Conservation (phyloP, 2,329 filamentous ascomycete genomes). For the Elsinoe fawcettii region DNA sequence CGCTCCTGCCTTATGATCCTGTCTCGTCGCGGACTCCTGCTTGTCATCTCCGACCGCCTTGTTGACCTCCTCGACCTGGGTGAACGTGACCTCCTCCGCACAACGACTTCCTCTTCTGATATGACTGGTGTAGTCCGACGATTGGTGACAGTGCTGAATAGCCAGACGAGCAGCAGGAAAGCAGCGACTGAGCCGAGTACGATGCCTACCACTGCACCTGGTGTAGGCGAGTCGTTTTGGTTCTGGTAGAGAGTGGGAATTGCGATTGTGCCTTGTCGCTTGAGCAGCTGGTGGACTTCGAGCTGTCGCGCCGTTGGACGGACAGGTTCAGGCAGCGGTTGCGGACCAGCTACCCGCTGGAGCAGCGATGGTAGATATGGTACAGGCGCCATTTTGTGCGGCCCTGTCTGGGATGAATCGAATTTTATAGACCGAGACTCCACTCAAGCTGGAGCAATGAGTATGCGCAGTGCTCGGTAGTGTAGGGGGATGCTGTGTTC, state of each 20-base stretch:
- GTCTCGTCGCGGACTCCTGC: slow-evolving; percentile 22
- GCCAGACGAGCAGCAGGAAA: slow-evolving; percentile 47
- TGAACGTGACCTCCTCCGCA: slow-evolving; percentile 24
- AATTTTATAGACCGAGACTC: too few relatives aligned
- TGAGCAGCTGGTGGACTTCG: slow-evolving; percentile 11
- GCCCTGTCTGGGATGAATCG: background rate
- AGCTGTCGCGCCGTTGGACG: slow-evolving; percentile 10
- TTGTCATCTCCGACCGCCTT: slow-evolving; percentile 24
- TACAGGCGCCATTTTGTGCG: slow-evolving; percentile 15
- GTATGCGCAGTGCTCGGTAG: background rate
- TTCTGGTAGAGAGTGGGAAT: slow-evolving; percentile 56
- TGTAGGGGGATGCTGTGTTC: background rate
- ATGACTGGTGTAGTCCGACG: slow-evolving; percentile 21
- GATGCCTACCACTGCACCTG: slow-evolving; percentile 54
- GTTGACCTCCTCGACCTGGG: slow-evolving; percentile 28
- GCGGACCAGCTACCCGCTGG: slow-evolving; percentile 1
- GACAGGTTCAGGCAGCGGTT: slow-evolving; percentile 5
- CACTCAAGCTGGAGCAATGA: too few relatives aligned
- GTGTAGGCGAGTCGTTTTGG: slow-evolving; percentile 44
- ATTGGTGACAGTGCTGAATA: slow-evolving; percentile 37
- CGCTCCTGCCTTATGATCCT: slow-evolving; percentile 29
- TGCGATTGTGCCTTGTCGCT: slow-evolving; percentile 31
- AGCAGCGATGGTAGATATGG: slow-evolving; percentile 3
- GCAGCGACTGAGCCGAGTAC: slow-evolving; percentile 48
- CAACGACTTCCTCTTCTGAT: slow-evolving; percentile 27